phyloP scores from a whole-genome alignment of 2,329 filamentous ascomycete species.

The Balansia obtecta region DNA sequence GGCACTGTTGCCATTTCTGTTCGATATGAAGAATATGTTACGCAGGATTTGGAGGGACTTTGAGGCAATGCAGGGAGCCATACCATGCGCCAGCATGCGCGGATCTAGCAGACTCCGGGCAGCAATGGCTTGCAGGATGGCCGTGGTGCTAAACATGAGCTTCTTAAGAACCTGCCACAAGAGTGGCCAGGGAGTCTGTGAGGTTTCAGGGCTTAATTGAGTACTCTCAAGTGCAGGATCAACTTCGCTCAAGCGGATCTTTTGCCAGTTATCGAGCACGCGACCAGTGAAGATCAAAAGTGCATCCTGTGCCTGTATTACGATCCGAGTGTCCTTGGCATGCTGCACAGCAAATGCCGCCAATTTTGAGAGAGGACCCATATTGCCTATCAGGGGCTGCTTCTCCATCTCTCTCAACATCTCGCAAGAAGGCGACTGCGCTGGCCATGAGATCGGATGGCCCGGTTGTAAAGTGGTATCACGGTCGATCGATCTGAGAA shows the following conservation, averaged over 20 bases:
- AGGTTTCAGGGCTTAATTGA: constrained; percentile 51
- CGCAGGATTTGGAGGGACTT: constrained; percentile 64
- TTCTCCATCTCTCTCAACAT: constrained; percentile 45
- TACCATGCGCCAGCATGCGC: constrained; percentile 27
- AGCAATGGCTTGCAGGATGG: constrained; percentile 61
- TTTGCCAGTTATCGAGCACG: constrained; percentile 60
- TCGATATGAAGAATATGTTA: constrained; percentile 72
- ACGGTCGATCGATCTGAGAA: constrained; percentile 55
- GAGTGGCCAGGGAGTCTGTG: constrained; percentile 52
- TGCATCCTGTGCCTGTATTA: constrained; percentile 44
- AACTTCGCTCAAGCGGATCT: constrained; percentile 59
- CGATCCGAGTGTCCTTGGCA: constrained; percentile 28
- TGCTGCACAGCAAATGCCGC: constrained; percentile 52
- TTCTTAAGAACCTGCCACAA: constrained; percentile 68
- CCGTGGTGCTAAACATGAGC: constrained; percentile 62
- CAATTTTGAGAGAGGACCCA: constrained; percentile 55
- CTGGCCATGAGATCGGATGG: constrained; percentile 48
- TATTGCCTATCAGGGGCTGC: constrained; percentile 49
- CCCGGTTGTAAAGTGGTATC: constrained; percentile 44
- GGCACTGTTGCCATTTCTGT: constrained; percentile 54
- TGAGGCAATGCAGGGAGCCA: constrained; percentile 52
- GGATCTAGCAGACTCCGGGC: constrained; percentile 47
- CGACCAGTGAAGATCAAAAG: constrained; percentile 54
- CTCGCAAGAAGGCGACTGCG: constrained; percentile 45
- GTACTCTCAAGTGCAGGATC: constrained; percentile 54